Evolutionary conservation across 306 rosid species (phyloP), one percentile per base, ranked within the genome.

Genomic region (Ceratonia siliqua): DNA sequence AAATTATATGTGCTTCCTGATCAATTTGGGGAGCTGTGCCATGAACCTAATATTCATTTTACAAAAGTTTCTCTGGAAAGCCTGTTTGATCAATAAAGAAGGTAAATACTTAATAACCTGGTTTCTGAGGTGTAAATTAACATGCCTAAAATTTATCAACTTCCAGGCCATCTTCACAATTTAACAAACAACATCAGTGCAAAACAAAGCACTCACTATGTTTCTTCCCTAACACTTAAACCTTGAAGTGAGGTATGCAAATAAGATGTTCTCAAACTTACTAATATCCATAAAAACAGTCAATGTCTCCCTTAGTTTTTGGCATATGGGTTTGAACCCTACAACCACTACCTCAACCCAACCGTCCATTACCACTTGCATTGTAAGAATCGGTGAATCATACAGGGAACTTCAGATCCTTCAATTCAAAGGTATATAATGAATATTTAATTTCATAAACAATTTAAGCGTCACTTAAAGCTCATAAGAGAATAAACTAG

Each of bases 391-490:
- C 2, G 15, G 68, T 38, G 25, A 6, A 43, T 14, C 55, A 25
- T 15, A 5, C 5, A 9, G 36, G 53, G 35, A 43, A 5, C 33
- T 38, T 63, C 70, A 63, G 32, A 43, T 65, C 71, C 55, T 65
- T 24, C 20, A 13, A 65, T 22, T 20, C 20, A 59, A 62, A 5
- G 48, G 17, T 36, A 24, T 24, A 22, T 41, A 6, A 12, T 41
- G 70, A 41, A 28, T 12, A 5, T 12, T 64, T 14, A 6, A 41
- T 28, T 39, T 46, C 33, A 36, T 10, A 20, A 27, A 69, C 52
- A 68, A 68, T 58, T 49, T 35, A 77, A 67, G 69, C 25, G 20
- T 43, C 17, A 9, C 15, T 32, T 28, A 8, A 42, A 72, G 42
- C 42, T 39, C 55, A 56, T 0, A 57, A 56, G 27, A 53, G 39